Evolutionary conservation across 129 eudicot genomes (phyloP), one percentile per base, ranked within the genome.

Genomic region (Lactuca saligna): DNA sequence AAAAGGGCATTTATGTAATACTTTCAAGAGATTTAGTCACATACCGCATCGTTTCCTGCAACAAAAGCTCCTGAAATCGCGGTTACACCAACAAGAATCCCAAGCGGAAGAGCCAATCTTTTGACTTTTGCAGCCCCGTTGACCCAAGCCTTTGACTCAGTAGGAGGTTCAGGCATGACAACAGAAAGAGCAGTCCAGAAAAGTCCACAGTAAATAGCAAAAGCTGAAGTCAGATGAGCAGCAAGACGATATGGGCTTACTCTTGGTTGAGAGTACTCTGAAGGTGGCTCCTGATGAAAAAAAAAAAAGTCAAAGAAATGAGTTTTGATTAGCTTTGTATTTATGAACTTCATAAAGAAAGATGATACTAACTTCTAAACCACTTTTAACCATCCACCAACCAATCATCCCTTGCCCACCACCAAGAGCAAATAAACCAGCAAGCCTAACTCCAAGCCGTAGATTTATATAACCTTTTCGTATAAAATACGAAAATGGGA

Each of bases 321-420:
- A 61, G 14, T 57, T 12, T 57, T 57, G 14, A 57, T 7, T 9
- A 20, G 1, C 3, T 15, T 64, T 33, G 11, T 8, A 12, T 15
- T 54, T 51, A 71, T 31, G 25, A 4, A 39, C 17, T 37, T 34
- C 17, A 46, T 6, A 9, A 38, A 68, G 68, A 34, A 49, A 54
- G 16, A 69, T 17, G 64, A 54, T 46, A 37, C 74, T 64, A 71
- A 89, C 97, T 86, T 93, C 97, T 68, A 89, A 77, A 66, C 99
- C 99, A 85, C 99, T 93, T 80, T 93, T 93, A 51, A 93, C 99
- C 97, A 93, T 89, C 99, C 99, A 93, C 99, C 99, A 93, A 44
- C 97, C 99, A 59, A 93, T 83, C 66, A 93, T 70, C 42, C 99
- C 99, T 56, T 93, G 97, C 39, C 95, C 99, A 75, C 88, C 99